Percentiles rank a stretch among this genome's conserved stretches.
Evolutionary conservation across 768 basidiomycete genomes (phyloP).

Genomic region (Suillus cothurnatus): DNA sequence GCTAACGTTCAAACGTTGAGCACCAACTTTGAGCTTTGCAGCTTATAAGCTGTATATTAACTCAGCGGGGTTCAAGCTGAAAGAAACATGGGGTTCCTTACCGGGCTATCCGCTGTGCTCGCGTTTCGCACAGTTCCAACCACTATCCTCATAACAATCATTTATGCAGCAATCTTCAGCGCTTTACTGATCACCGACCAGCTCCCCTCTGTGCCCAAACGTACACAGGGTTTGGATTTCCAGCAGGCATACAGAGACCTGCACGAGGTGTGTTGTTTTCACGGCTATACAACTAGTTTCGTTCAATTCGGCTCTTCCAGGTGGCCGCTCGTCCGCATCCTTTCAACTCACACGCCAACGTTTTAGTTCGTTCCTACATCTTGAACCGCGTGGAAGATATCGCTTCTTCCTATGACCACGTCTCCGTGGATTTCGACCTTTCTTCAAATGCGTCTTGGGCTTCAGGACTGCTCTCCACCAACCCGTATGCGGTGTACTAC

Average conservation of each 20-base stretch:
- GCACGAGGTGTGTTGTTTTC: conserved; percentile 42
- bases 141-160: conserved; percentile 46
- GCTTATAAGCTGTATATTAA: background rate
- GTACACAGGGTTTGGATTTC: conserved; percentile 49
- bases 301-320: conserved; percentile 30
- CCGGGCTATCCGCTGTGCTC: conserved; percentile 27
- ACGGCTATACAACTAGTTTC: background rate
- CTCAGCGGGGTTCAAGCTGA: background rate
- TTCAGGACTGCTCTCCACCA: conserved; percentile 16
- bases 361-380: conserved; percentile 62
- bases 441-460: conserved; percentile 54
- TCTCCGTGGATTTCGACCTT: conserved; percentile 54
- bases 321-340: conserved; percentile 75
- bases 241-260: conserved; percentile 61
- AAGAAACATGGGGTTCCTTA: conserved; percentile 26
- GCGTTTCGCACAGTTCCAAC: conserved; percentile 45
- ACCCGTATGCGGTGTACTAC: conserved; percentile 47
- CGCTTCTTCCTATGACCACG: conserved; percentile 43
- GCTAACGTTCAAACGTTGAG: background rate
- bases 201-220: conserved; percentile 45
- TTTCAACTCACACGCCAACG: conserved; percentile 78
- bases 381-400: conserved; percentile 53
- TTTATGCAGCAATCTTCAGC: conserved; percentile 51
- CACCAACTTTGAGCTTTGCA: background rate
- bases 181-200: conserved; percentile 51